phyloP scores from a whole-genome alignment of 371 early-diverging fungal genomes.

The Mortierella polycephala region DNA sequence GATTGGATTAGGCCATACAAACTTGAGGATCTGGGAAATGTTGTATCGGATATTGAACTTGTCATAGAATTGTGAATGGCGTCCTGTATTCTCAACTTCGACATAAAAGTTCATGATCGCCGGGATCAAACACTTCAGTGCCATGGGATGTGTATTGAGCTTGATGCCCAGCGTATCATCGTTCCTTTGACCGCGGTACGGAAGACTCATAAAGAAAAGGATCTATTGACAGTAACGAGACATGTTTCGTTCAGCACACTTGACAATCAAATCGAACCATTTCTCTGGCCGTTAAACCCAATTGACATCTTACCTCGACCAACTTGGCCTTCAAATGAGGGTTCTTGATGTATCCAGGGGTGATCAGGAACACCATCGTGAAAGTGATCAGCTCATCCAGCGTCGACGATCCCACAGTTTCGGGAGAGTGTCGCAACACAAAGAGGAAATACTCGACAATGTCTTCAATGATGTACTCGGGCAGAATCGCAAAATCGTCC shows the following conservation, averaged over 20 bases:
- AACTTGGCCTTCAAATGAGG: conserved; percentile 95
- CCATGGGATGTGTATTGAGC: conserved; percentile 79
- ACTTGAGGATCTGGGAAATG: conserved; percentile 92
- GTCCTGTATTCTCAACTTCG: conserved; percentile 96
- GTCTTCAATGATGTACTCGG: conserved; percentile 95
- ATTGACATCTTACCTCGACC: conserved; percentile 76
- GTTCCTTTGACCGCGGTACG: conserved; percentile 52
- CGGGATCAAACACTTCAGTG: conserved; percentile 78
- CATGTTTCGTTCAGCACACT: too few relatives aligned
- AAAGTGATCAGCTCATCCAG: conserved; percentile 83
- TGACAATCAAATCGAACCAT: too few relatives aligned
- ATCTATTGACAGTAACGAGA: conserved; percentile 57
- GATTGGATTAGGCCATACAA: conserved; percentile 81
- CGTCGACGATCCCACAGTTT: conserved; percentile 65
- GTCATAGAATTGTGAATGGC: conserved; percentile 94
- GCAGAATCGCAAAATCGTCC: conserved; percentile 79
- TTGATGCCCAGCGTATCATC: conserved; percentile 74
- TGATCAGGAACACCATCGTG: conserved; percentile 81
- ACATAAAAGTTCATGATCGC: conserved; percentile 92
- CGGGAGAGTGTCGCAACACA: conserved; percentile 69
- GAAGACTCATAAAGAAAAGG: conserved; percentile 77
- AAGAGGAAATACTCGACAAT: conserved; percentile 79
- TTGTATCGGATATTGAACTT: conserved; percentile 98
- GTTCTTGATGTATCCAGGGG: conserved; percentile 86
- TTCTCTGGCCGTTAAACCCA: not conserved